Conservation (phyloP, 192 early-diverging fungal species). For the Entomortierella parvispora region DNA sequence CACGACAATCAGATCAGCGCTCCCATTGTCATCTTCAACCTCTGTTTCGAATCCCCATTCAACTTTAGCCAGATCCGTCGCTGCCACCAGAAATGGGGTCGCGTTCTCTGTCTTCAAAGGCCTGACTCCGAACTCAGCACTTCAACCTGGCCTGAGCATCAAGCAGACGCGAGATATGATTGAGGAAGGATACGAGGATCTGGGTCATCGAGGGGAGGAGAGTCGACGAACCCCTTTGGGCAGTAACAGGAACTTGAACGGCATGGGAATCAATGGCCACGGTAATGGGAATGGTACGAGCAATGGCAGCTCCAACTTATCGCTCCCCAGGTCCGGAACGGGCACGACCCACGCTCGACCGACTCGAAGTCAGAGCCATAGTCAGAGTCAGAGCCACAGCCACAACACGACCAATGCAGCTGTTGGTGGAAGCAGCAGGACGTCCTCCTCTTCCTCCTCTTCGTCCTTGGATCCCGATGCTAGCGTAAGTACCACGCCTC, state of each 20-base stretch:
- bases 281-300: background rate
- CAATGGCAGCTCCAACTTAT: conserved; percentile 13
- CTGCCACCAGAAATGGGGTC: no score
- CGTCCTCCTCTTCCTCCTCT: no score
- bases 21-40: conserved; percentile 3
- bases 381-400: conserved; percentile 6
- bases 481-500: conserved; percentile 29
- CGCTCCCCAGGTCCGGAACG: conserved; percentile 3
- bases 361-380: background rate
- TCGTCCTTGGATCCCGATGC: conserved; percentile 18
- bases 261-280: background rate
- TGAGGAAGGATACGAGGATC: no score
- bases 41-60: background rate
- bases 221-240: no score
- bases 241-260: no score
- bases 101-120: no score
- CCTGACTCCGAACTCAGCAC: no score
- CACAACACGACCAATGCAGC: background rate
- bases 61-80: no score
- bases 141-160: no score
- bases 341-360: background rate
- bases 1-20: background rate
- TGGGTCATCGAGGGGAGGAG: no score
- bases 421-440: no score
- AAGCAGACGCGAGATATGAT: no score